phyloP scores from a whole-genome alignment of 768 basidiomycete genomes.

The Sutorius australiensis region DNA sequence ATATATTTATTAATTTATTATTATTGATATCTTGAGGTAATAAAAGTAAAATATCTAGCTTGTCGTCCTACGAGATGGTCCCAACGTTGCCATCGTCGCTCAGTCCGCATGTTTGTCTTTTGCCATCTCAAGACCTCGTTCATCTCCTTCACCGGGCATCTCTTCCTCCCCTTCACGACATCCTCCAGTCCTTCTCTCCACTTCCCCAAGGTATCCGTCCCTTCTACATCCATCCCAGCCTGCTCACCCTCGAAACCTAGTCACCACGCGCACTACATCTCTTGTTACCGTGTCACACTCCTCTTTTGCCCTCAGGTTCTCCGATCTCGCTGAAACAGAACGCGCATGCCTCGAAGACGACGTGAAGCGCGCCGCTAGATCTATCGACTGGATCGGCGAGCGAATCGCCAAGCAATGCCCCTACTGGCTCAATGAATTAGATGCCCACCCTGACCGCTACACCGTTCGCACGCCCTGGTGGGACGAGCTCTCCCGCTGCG shows the following conservation, averaged over 20 bases:
- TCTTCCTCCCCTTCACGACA: conserved; percentile 65
- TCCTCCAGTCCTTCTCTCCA: conserved; percentile 83
- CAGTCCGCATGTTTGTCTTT: conserved; percentile 76
- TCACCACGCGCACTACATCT: conserved; percentile 74
- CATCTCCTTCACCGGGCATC: conserved; percentile 54
- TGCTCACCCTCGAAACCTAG: conserved; percentile 36
- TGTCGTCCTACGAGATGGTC: conserved; percentile 35
- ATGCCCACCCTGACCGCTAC: conserved; percentile 42
- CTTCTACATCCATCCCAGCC: neutral
- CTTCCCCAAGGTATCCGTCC: conserved; percentile 62
- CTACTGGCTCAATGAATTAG: conserved; percentile 69
- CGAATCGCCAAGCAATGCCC: conserved; percentile 60
- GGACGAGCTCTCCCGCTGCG: conserved; percentile 76
- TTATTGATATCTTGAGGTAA: conserved; percentile 7
- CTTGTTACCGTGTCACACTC: conserved; percentile 66
- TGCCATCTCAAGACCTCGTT: conserved; percentile 67
- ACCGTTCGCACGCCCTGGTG: conserved; percentile 71
- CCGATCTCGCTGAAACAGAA: conserved; percentile 69
- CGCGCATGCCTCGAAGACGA: conserved; percentile 74
- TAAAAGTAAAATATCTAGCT: neutral
- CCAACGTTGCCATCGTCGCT: conserved; percentile 65
- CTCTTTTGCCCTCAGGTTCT: conserved; percentile 75
- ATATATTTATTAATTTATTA: conserved; percentile 2
- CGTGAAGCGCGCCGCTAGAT: conserved; percentile 70
- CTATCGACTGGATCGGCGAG: conserved; percentile 83